Base-by-base conservation (phyloP, 2,329 filamentous ascomycete genomes). In the Trichoderma breve region DNA sequence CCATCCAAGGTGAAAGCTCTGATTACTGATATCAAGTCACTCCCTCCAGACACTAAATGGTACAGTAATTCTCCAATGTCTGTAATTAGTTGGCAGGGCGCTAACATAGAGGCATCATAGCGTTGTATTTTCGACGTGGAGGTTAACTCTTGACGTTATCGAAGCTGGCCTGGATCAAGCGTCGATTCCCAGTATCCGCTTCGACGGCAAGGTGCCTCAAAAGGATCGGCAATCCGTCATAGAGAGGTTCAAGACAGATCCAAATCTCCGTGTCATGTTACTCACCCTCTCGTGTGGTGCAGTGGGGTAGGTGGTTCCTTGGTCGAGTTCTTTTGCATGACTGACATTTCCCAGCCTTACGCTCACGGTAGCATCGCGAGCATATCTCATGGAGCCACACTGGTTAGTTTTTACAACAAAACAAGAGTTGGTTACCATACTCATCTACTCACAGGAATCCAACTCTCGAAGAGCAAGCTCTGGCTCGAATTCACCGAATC, bases 381-480 rank as follows among this genome's bases (percentile, higher is more conserved):
- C 32, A 9, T 39, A 64, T 9, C 39, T 64, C 3, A 39, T 64
- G 34, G 61, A 64, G 3, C 61, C 61, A 0, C 61, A 64, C n/a
- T 64, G 61, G 61, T 51, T 51, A 51, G 43, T 51, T 3, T 4
- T 12, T 2, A 12, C 8, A 14, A 5, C n/a, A 14, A 21, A 51
- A 51, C 1, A 51, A 21, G n/a, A 6, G n/a, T 12, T 3, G 1
- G 2, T 6, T 12, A n/a, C 43, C 43, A 21, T 51, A 2, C 43
- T 51, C 6, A 51, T 14, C 11, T n/a, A 14, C 43, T 2, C n/a
- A 51, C 11, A 51, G 43, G 43, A 63, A 63, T 15, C 60, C 60
- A 34, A 34, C 60, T 43, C 21, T 63, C 4, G 60, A 63, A 63
- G 60, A 63, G 11, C 60, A 63, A 28, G 60, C 60, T n/a, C 34